Evolutionary conservation across 1,139 yeast species (phyloP).

Genomic region (Pichia sp.): DNA sequence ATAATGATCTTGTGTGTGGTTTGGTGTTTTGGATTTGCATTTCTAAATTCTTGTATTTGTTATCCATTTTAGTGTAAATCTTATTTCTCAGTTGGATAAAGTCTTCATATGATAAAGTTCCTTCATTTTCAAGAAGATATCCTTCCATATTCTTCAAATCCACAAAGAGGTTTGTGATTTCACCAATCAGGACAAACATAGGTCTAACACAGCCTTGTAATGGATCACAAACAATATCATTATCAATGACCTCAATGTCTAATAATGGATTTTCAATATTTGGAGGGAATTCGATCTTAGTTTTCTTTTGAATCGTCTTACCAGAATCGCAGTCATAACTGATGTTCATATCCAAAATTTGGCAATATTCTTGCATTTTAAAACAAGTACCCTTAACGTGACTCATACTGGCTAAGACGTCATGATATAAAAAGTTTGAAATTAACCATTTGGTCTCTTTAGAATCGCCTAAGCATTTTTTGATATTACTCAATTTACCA

Average conservation of each 20-base stretch:
- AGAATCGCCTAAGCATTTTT: constrained; percentile 34
- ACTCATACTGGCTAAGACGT: constrained; percentile 37
- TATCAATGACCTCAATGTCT: constrained; percentile 20
- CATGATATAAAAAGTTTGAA: constrained; percentile 43
- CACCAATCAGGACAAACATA: constrained; percentile 39
- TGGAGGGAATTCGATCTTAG: too few species aligned
- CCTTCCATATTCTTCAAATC: constrained; percentile 25
- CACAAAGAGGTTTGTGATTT: constrained; percentile 36
- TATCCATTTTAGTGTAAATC: constrained; percentile 10
- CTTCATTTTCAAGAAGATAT: background rate
- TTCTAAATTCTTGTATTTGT: constrained; percentile 31
- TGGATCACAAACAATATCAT: constrained; percentile 41
- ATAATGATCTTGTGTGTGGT: constrained; percentile 42
- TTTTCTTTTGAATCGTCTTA: too few species aligned
- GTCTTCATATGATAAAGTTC: background rate
- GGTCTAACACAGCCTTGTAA: constrained; percentile 46
- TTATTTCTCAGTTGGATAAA: constrained; percentile 7
- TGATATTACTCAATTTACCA: constrained; percentile 34
- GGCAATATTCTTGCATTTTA: constrained; percentile 35
- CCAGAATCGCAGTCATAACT: too few species aligned
- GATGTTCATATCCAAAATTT: constrained; percentile 22
- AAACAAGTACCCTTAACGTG: constrained; percentile 38
- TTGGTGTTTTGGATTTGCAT: constrained; percentile 37
- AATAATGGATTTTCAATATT: too few species aligned
- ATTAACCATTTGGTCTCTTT: constrained; percentile 42